phyloP scores from a whole-genome alignment of 1,139 yeast species.

The Suhomyces maxii region DNA sequence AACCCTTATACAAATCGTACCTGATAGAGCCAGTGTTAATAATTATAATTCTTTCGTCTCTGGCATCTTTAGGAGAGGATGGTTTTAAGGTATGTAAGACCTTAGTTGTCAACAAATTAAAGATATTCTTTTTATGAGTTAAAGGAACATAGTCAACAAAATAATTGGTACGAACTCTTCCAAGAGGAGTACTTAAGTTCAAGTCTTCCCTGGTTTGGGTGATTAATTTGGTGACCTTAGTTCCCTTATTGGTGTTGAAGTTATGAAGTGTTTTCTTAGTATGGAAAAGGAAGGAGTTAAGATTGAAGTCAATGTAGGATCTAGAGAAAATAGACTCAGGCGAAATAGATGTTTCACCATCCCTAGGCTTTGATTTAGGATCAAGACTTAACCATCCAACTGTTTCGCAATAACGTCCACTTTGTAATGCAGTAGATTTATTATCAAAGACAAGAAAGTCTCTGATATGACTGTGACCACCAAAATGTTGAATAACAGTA shows the following conservation, averaged over 20 bases:
- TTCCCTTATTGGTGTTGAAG: conserved; percentile 55
- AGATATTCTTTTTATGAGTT: conserved; percentile 59
- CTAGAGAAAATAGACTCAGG: conserved; percentile 43
- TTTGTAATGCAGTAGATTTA: conserved; percentile 73
- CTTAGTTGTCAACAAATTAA: conserved; percentile 55
- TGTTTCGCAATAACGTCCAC: conserved; percentile 92
- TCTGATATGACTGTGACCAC: conserved; percentile 93
- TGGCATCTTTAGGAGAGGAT: conserved; percentile 8
- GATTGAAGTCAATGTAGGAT: conserved; percentile 78
- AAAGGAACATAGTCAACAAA: conserved; percentile 71
- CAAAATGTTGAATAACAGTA: conserved; percentile 77
- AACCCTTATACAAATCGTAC: conserved; percentile 84
- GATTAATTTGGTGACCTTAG: conserved; percentile 46
- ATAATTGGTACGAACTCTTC: conserved; percentile 66
- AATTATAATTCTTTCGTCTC: conserved; percentile 56
- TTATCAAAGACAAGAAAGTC: conserved; percentile 74
- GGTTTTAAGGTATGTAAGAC: conserved; percentile 58
- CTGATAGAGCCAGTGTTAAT: conserved; percentile 89
- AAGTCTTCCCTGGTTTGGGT: conserved; percentile 46
- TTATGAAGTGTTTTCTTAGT: conserved; percentile 30
- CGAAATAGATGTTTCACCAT: background rate
- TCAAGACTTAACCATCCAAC: conserved; percentile 79
- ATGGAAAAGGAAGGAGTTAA: conserved; percentile 68
- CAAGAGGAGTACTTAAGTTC: conserved; percentile 56
- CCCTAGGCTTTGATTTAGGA: conserved; percentile 7